Evolutionary conservation across 805 yeast genomes (phyloP).

Genomic region (Dipodascopsis uninucleata): DNA sequence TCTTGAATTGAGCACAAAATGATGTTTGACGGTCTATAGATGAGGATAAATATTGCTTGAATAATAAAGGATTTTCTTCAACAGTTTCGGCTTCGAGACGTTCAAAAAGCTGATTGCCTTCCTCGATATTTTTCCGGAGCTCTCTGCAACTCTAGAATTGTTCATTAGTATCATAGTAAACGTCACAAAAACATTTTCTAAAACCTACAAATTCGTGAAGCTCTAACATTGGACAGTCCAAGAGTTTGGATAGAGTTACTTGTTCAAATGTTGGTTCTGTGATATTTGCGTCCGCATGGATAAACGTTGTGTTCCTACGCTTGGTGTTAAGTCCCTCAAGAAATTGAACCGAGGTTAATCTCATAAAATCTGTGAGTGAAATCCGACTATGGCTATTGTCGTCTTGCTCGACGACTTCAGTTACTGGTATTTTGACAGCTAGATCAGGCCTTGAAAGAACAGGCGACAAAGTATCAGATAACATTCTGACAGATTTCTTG

Average conservation of each 20-base stretch:
- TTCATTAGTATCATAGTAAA: neutral
- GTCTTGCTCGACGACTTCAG: neutral
- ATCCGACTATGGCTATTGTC: conserved; percentile 16
- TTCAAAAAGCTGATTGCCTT: conserved; percentile 47
- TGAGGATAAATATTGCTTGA: conserved; percentile 47
- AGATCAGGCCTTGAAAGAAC: conserved; percentile 2
- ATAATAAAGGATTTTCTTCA: conserved; percentile 48
- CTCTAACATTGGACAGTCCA: conserved; percentile 45
- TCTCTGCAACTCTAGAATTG: conserved; percentile 46
- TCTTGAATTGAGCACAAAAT: conserved; percentile 48
- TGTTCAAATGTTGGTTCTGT: conserved; percentile 35
- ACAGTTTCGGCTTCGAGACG: conserved; percentile 47
- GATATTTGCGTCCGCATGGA: conserved; percentile 15
- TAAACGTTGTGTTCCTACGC: conserved; percentile 27
- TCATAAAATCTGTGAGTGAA: conserved; percentile 31
- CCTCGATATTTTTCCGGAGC: conserved; percentile 47
- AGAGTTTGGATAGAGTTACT: conserved; percentile 39
- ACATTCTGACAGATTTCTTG: neutral
- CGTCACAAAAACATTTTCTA: neutral
- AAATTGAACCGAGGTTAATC: conserved; percentile 33
- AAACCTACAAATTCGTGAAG: conserved; percentile 44
- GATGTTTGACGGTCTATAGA: conserved; percentile 39
- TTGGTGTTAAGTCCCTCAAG: conserved; percentile 32
- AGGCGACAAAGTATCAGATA: conserved; percentile 12
- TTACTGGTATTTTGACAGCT: neutral